Base-by-base conservation (phyloP, 306 rosid species). In the Purshia tridentata region DNA sequence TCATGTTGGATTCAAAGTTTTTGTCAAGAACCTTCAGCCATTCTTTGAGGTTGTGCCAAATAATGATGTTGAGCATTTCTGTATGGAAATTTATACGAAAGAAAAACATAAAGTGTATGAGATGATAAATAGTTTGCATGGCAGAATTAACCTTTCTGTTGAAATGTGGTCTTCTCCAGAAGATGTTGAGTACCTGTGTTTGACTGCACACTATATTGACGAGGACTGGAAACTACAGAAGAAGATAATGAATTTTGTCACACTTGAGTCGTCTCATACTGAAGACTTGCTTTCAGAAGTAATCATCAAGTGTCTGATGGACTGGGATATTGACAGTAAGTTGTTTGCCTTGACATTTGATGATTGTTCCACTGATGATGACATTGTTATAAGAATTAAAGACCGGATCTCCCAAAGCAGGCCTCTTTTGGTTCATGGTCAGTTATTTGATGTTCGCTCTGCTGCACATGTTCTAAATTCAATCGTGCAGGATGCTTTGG, bases 11-110 rank as follows among this genome's bases (percentile, higher is more conserved):
- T 94, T 94, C 89, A 90, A 90, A 84, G 99, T 91, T 73, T 94
- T 94, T 83, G 95, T 89, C 67, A 94, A 94, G 90, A 91, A 91
- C 79, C 91, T 94, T 65, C 99, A 94, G 84, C 99, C 99, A 1
- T 76, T 84, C 80, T 94, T 94, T 65, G 99, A 94, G 80, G 80
- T 91, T 77, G 81, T 83, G 76, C 92, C 90, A 15, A 85, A 80
- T 74, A 84, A 69, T 82, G 77, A 73, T 67, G 65, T 89, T 42
- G 92, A 89, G 85, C 44, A 69, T 70, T 86, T 88, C 52, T 94
- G 99, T 81, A 56, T 86, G 76, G 87, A 89, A 76, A 91, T 94
- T 69, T 88, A 89, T 44, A 74, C 52, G 76, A 91, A 82, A 78
- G 99, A 94, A 84, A 90, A 86, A 76, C 82, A 67, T 71, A 90